phyloP scores from a whole-genome alignment of 371 early-diverging fungal genomes.

The Chytridium lagenaria region DNA sequence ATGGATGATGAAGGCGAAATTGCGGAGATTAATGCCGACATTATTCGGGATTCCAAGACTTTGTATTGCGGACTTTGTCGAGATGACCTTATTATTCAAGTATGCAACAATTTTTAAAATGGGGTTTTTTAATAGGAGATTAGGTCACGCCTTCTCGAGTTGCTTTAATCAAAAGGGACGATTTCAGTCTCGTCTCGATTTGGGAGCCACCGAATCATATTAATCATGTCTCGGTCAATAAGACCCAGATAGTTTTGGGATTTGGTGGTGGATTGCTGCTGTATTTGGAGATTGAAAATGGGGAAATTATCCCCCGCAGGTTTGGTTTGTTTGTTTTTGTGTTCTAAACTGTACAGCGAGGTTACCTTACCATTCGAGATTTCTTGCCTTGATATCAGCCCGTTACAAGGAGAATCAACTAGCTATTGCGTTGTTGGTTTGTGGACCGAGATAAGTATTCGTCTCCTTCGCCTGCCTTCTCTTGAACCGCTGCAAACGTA shows the following conservation, averaged over 20 bases:
- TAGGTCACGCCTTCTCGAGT: conserved; percentile 63
- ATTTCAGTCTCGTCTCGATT: not conserved
- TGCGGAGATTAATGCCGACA: conserved; percentile 49
- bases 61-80: conserved; percentile 33
- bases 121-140: not conserved
- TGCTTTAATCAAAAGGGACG: conserved; percentile 48
- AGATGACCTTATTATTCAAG: conserved; percentile 21
- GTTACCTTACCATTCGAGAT: conserved; percentile 1
- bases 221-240: conserved; percentile 21
- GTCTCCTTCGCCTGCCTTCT: conserved; percentile 65
- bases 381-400: not conserved
- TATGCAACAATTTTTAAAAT: conserved; percentile 27
- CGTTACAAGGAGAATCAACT: conserved; percentile 27
- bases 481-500: conserved; percentile 61
- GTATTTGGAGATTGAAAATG: conserved; percentile 33
- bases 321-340: not conserved
- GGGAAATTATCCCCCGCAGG: not conserved
- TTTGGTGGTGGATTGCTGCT: conserved; percentile 56
- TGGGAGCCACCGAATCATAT: conserved; percentile 7
- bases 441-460: conserved; percentile 76
- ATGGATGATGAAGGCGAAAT: conserved; percentile 48
- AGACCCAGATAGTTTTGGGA: conserved; percentile 17
- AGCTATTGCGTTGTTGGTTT: conserved; percentile 67
- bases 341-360: not conserved
- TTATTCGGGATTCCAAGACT: conserved; percentile 55